These are phyloP conservation scores for Backusella liffmaniae DNA, from an alignment of 192 early-diverging fungal genomes.

Conservation along the genomic window DNA sequence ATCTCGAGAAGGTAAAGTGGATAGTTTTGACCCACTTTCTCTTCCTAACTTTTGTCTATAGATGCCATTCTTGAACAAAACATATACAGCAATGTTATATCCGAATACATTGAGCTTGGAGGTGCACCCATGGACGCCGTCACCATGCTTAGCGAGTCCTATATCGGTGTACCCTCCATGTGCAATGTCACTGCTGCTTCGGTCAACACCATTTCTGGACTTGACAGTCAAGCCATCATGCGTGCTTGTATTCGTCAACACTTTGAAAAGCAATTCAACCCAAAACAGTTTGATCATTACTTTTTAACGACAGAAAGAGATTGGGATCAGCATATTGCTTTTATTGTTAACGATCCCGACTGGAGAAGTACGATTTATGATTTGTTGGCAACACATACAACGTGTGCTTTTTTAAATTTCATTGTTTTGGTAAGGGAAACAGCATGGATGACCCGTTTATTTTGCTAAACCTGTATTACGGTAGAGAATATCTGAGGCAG, in stretches of 20 bases:
- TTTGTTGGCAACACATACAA: slow-evolving; percentile 60
- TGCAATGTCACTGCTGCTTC: slow-evolving; percentile 46
- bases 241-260: slow-evolving; percentile 32
- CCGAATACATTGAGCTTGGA: slow-evolving; percentile 40
- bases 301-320: slow-evolving; percentile 38
- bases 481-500: slow-evolving; percentile 61
- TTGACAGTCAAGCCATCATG: slow-evolving; percentile 45
- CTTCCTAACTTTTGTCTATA: background rate
- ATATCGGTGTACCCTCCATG: slow-evolving; percentile 52
- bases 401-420: slow-evolving; percentile 60
- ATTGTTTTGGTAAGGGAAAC: slow-evolving; percentile 28
- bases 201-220: slow-evolving; percentile 38
- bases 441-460: background rate
- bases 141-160: slow-evolving; percentile 47
- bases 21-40: too few relatives aligned
- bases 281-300: slow-evolving; percentile 49
- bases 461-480: too few relatives aligned
- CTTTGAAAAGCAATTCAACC: slow-evolving; percentile 63
- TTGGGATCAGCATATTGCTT: slow-evolving; percentile 27
- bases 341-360: slow-evolving; percentile 56
- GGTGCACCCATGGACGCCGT: slow-evolving; percentile 53
- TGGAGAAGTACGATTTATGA: slow-evolving; percentile 71
- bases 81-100: slow-evolving; percentile 34
- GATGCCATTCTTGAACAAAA: slow-evolving; percentile 52
- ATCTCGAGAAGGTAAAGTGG: slow-evolving; percentile 14